phyloP scores from a whole-genome alignment of 2,329 filamentous ascomycete genomes.

The Didymella pomorum region DNA sequence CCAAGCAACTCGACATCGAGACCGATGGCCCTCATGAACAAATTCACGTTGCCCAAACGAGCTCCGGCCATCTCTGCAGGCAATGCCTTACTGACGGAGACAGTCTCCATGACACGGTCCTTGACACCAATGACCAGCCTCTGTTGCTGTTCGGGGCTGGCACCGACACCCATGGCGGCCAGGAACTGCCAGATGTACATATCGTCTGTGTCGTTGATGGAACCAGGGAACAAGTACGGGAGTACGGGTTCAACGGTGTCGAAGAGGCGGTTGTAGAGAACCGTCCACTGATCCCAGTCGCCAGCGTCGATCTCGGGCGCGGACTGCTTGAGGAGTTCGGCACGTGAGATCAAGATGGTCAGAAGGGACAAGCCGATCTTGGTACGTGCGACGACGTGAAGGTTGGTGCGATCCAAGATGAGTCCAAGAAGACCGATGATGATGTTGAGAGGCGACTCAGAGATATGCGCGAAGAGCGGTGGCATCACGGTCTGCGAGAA shows the following conservation, averaged over 20 bases:
- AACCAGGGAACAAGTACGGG: slow-evolving; percentile 86
- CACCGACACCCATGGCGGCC: slow-evolving; percentile 91
- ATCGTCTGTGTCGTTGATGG: slow-evolving; percentile 89
- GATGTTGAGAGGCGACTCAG: slow-evolving; percentile 88
- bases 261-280: slow-evolving; percentile 86
- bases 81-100: slow-evolving; percentile 85
- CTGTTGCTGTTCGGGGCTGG: slow-evolving; percentile 93
- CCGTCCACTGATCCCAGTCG: slow-evolving; percentile 79
- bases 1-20: slow-evolving; percentile 85
- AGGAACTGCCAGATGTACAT: slow-evolving; percentile 98
- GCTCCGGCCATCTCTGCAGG: slow-evolving; percentile 85
- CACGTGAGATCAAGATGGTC: slow-evolving; percentile 92
- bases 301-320: slow-evolving; percentile 70
- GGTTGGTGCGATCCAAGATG: slow-evolving; percentile 80
- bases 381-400: slow-evolving; percentile 84
- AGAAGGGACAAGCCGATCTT: slow-evolving; percentile 88
- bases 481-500: slow-evolving; percentile 91
- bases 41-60: slow-evolving; percentile 88
- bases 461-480: slow-evolving; percentile 86
- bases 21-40: slow-evolving; percentile 99
- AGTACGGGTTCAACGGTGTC: slow-evolving; percentile 84
- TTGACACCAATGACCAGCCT: slow-evolving; percentile 94
- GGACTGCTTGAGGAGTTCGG: slow-evolving; percentile 89
- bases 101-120: slow-evolving; percentile 96
- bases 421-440: slow-evolving; percentile 89